Evolutionary conservation across 2,329 filamentous ascomycete species (phyloP).

Genomic region (Botrytis medusae): DNA sequence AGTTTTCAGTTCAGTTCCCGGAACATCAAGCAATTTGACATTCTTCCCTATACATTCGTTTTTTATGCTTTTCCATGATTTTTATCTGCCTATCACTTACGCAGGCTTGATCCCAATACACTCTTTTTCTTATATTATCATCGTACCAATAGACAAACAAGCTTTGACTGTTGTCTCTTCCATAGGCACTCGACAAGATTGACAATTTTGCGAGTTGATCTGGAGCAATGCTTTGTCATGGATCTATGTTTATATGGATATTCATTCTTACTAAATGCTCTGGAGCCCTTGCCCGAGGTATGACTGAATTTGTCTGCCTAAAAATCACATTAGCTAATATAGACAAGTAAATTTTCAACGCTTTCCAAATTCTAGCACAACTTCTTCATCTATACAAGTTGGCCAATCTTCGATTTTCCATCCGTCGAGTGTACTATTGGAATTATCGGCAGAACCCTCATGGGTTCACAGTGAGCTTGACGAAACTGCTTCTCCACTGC

Average conservation of each 20-base stretch:
- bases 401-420: background rate
- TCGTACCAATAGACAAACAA: background rate
- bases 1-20: background rate
- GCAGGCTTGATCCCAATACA: no score
- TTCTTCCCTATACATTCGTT: background rate
- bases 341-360: background rate
- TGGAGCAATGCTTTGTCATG: background rate
- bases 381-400: background rate
- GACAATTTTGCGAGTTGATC: background rate
- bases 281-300: background rate
- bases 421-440: background rate
- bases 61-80: background rate
- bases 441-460: background rate
- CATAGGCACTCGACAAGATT: background rate
- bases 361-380: background rate
- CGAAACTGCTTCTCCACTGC: background rate
- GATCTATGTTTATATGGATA: background rate
- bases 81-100: background rate
- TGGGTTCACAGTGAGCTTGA: background rate
- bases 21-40: background rate
- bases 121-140: background rate
- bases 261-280: background rate
- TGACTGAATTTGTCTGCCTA: background rate
- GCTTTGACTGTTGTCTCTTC: background rate
- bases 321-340: no score